A percentile compares a stretch with the other conserved stretches of the same genome.
Evolutionary conservation across 2,329 filamentous ascomycete genomes (phyloP).

Genomic region (Triangularia setosa): DNA sequence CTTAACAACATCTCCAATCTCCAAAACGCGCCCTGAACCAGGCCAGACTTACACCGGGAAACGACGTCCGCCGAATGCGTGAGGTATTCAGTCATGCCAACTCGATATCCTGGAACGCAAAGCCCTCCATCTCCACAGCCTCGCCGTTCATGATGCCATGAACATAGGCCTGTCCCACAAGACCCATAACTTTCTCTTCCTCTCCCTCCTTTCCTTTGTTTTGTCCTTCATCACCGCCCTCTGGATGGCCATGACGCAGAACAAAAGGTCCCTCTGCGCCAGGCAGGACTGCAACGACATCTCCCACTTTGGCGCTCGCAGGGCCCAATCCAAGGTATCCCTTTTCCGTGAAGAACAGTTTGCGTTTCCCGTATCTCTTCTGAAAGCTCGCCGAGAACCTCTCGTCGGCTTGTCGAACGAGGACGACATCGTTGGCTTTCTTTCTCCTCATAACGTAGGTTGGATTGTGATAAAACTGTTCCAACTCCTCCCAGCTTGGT

Average conservation of each 20-base stretch:
- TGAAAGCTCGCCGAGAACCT: slow-evolving; percentile 11
- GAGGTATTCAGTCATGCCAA: neutral
- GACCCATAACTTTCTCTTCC: neutral
- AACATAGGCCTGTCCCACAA: slow-evolving; percentile 15
- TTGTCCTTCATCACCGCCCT: neutral
- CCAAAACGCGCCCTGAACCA: neutral
- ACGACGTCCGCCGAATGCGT: neutral
- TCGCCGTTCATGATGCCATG: slow-evolving; percentile 17
- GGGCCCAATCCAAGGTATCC: slow-evolving; percentile 15
- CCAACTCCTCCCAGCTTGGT: slow-evolving; percentile 13
- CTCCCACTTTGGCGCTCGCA: slow-evolving; percentile 7
- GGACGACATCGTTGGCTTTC: neutral
- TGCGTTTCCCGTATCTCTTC: slow-evolving; percentile 13
- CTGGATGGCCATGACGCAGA: neutral
- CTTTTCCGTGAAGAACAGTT: slow-evolving; percentile 14
- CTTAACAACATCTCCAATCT: neutral
- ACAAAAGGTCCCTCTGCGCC: slow-evolving; percentile 14
- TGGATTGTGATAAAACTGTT: slow-evolving; percentile 8
- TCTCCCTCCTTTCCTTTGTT: neutral
- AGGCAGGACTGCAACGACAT: slow-evolving; percentile 12
- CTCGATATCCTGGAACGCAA: slow-evolving; percentile 11
- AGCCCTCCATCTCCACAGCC: neutral
- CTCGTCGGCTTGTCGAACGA: slow-evolving; percentile 8
- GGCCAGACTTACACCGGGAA: neutral
- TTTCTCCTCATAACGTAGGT: slow-evolving; percentile 15